phyloP scores from a whole-genome alignment of 1,284 basidiomycete species.

The Golubevia sp. region DNA sequence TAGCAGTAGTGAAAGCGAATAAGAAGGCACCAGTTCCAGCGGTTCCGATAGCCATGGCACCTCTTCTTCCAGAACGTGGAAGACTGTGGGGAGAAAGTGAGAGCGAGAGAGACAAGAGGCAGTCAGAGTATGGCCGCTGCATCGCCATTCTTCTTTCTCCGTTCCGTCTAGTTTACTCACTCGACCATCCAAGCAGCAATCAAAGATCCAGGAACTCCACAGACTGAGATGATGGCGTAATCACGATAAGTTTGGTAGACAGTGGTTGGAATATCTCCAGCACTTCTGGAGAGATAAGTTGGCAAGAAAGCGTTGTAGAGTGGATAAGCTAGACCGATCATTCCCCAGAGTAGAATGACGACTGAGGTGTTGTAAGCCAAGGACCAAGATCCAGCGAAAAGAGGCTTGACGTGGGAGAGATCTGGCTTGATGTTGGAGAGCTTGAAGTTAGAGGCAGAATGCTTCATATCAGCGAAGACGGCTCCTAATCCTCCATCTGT shows the following conservation, averaged over 20 bases:
- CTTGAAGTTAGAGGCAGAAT: neutral
- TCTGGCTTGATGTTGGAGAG: constrained; percentile 28
- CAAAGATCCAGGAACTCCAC: constrained; percentile 55
- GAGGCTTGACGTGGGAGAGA: constrained; percentile 43
- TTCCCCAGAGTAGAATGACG: constrained; percentile 47
- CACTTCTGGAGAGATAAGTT: constrained; percentile 35
- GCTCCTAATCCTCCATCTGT: constrained; percentile 4
- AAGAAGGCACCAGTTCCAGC: constrained; percentile 48
- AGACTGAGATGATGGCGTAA: constrained; percentile 56
- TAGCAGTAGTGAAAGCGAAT: constrained; percentile 49
- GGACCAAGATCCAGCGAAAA: constrained; percentile 33
- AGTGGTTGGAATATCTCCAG: constrained; percentile 2
- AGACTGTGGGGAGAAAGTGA: too few species aligned
- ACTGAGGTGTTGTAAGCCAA: constrained; percentile 47
- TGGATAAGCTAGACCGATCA: constrained; percentile 55
- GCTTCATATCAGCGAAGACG: constrained; percentile 1
- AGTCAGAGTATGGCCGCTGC: too few species aligned
- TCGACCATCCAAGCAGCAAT: constrained; percentile 43
- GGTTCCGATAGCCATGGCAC: too few species aligned
- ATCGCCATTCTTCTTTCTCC: too few species aligned
- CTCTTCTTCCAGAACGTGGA: too few species aligned
- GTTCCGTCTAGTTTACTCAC: too few species aligned
- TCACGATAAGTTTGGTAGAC: constrained; percentile 48
- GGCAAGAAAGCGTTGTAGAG: constrained; percentile 59
- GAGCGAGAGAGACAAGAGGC: too few species aligned